Base-by-base conservation (phyloP, 2,329 filamentous ascomycete species). In the Triangularia verruculosa region DNA sequence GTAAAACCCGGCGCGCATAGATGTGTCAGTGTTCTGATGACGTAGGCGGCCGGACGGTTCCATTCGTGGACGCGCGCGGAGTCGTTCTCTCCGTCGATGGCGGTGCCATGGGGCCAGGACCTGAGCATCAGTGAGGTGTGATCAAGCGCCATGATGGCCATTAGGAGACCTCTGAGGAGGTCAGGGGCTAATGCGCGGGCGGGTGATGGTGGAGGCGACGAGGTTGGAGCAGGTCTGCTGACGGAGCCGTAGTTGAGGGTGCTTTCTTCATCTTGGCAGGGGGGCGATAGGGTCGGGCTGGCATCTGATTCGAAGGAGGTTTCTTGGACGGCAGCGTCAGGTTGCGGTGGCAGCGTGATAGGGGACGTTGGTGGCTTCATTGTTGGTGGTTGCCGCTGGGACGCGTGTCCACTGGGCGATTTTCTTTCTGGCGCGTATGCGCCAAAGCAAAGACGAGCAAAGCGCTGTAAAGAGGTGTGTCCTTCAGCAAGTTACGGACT, bases 1-100 rank as follows among this genome's bases (percentile, higher is more conserved):
- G 76, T 78, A 65, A 82, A 81, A 7, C 79, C 79, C 0, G 79
- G 72, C 1, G 76, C 79, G 70, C 79, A 82, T 6, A 81, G 73
- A 22, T 82, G 79, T 0, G 79, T 78, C 3, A 81, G 69, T 0
- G 76, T 76, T 7, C 79, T 77, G 24, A 78, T 70, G n/a, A 72
- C 54, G 64, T 78, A 79, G 6, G 73, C 78, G 4, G 73, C 66
- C 0, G 74, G 70, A 0, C 70, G 71, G 61, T 79, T 81, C 78
- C 78, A 81, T 4, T 64, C 56, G 17, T 61, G 66, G 24, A 81
- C 72, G 4, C 73, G 67, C 1, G 61, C 47, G 20, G 77, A 72
- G 67, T 80, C 79, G 22, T 61, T 58, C 65, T 81, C 79, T 0
- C 68, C 64, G n/a, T 66, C 66, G n/a, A 71, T 64, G 4, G 74